These are phyloP conservation scores for Celoporthe dispersa DNA, from an alignment of 2,329 filamentous ascomycete species.

Conservation along the genomic window DNA sequence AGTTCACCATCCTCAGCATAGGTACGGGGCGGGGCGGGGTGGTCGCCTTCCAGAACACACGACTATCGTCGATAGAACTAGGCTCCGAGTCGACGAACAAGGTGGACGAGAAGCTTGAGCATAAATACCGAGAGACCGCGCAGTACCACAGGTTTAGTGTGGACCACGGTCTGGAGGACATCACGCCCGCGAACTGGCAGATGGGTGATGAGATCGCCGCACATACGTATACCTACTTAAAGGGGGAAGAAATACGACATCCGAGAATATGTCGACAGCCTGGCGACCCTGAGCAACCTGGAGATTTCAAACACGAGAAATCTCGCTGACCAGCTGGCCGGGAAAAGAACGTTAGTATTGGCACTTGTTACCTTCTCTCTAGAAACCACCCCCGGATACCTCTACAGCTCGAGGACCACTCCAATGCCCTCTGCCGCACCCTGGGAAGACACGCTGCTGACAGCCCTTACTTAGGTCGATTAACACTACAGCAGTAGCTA, in stretches of 20 bases:
- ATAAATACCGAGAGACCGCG: slow-evolving; percentile 28
- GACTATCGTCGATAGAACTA: slow-evolving; percentile 25
- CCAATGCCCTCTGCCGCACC: too few species aligned
- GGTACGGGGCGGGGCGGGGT: slow-evolving; percentile 36
- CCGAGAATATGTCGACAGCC: slow-evolving; percentile 7
- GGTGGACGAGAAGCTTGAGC: slow-evolving; percentile 29
- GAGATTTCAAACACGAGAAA: background rate
- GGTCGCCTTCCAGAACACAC: slow-evolving; percentile 25
- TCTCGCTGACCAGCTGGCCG: background rate
- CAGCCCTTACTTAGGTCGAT: background rate
- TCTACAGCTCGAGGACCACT: too few species aligned
- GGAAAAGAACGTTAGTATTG: background rate
- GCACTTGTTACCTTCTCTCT: background rate
- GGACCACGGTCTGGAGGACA: slow-evolving; percentile 35
- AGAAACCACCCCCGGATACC: background rate
- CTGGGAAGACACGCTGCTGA: background rate
- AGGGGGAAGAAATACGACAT: slow-evolving; percentile 23
- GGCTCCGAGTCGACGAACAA: slow-evolving; percentile 33
- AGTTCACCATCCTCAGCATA: slow-evolving; percentile 34
- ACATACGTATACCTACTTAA: slow-evolving; percentile 33
- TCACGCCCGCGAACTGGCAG: slow-evolving; percentile 36
- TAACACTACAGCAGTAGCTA: background rate
- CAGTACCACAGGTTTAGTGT: slow-evolving; percentile 38
- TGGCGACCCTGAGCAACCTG: background rate
- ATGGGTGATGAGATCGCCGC: slow-evolving; percentile 33